These are phyloP conservation scores for Aspergillus costaricaensis DNA, from an alignment of 2,329 filamentous ascomycete genomes.

Conservation along the genomic window DNA sequence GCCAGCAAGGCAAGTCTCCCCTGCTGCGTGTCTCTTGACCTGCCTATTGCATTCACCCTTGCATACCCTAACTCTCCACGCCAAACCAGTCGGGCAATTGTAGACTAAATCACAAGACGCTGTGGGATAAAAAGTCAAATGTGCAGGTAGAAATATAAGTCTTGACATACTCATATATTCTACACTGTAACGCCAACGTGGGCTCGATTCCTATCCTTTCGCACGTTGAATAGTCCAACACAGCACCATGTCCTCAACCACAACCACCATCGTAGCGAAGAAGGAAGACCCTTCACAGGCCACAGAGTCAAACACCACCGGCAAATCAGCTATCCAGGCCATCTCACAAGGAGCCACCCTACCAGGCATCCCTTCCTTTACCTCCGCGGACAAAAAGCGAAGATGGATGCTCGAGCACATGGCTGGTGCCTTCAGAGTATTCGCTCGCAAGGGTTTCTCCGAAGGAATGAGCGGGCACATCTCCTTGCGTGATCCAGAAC, in stretches of 20 bases:
- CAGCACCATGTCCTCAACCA: neutral
- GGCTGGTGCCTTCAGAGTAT: constrained; percentile 43
- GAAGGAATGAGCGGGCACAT: constrained; percentile 44
- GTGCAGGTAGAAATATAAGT: neutral
- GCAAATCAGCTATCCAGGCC: neutral
- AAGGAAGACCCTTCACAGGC: neutral
- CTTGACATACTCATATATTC: neutral
- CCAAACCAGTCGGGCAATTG: neutral
- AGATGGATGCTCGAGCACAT: constrained; percentile 38
- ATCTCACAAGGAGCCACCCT: constrained; percentile 10
- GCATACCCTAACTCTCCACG: neutral
- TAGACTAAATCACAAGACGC: neutral
- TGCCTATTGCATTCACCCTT: neutral
- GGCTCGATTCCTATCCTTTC: too few relatives aligned
- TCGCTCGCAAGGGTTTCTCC: constrained; percentile 19
- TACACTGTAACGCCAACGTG: neutral
- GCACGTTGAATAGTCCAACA: neutral
- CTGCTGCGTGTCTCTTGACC: neutral
- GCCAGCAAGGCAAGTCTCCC: neutral
- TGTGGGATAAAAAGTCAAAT: neutral
- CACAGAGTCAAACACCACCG: neutral
- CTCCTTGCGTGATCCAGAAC: constrained; percentile 41
- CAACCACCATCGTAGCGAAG: neutral
- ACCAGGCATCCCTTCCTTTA: constrained; percentile 8
- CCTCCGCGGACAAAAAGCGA: constrained; percentile 1